These are phyloP conservation scores for Monosporascus sp. DNA, from an alignment of 2,329 filamentous ascomycete species.

Conservation along the genomic window DNA sequence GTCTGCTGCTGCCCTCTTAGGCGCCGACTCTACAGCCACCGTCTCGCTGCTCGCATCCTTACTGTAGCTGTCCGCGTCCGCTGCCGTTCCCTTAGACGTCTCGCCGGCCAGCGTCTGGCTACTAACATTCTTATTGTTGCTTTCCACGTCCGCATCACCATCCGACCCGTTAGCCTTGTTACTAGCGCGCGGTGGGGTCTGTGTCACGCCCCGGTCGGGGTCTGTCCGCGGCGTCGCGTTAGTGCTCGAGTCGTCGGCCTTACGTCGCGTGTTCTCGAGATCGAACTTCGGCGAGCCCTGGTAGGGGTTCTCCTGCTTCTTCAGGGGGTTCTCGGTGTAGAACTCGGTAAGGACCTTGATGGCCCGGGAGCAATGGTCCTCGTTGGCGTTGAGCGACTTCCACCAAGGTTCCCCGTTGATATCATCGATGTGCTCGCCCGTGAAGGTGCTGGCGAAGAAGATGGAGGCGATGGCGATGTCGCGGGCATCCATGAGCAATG, in stretches of 20 bases:
- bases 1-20: constrained; percentile 23
- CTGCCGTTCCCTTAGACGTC: constrained; percentile 29
- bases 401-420: constrained; percentile 79
- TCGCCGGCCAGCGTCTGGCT: constrained; percentile 24
- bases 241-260: constrained; percentile 43
- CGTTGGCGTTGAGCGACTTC: constrained; percentile 67
- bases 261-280: constrained; percentile 50
- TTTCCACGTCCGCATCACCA: constrained; percentile 22
- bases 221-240: constrained; percentile 45
- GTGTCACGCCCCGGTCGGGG: constrained; percentile 33
- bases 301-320: constrained; percentile 49
- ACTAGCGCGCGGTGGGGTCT: constrained; percentile 34
- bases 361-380: constrained; percentile 65
- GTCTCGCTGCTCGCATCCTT: constrained; percentile 26
- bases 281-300: constrained; percentile 49
- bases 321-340: constrained; percentile 59
- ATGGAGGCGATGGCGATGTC: constrained; percentile 82
- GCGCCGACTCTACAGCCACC: constrained; percentile 28
- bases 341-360: constrained; percentile 72
- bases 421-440: constrained; percentile 70
- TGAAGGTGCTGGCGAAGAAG: constrained; percentile 78
- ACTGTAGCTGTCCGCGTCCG: constrained; percentile 24
- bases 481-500: constrained; percentile 71
- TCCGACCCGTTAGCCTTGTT: constrained; percentile 33
- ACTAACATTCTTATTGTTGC: constrained; percentile 14